These are phyloP conservation scores for Spathaspora hagerdaliae DNA, from an alignment of 805 yeast species.

Conservation along the genomic window DNA sequence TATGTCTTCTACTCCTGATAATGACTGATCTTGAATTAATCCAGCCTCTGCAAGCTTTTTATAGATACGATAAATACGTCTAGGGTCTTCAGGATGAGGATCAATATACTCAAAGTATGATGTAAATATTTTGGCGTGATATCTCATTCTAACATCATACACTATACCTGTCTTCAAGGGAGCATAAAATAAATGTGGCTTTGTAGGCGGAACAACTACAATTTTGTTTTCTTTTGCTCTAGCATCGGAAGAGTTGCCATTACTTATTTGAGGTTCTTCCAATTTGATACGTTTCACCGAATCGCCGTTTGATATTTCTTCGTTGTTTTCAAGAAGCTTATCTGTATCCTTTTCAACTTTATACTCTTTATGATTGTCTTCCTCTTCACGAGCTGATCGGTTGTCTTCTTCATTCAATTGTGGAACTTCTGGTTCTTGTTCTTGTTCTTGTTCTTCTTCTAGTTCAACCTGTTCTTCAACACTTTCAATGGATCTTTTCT, in stretches of 20 bases:
- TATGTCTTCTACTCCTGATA: slow-evolving; percentile 68
- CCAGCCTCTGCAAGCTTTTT: slow-evolving; percentile 94
- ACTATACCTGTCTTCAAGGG: slow-evolving; percentile 89
- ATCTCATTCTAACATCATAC: slow-evolving; percentile 95
- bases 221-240: slow-evolving; percentile 7
- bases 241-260: neutral
- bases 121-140: slow-evolving; percentile 91
- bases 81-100: slow-evolving; percentile 98
- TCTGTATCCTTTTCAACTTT: neutral
- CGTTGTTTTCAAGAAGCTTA: no score
- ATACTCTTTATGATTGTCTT: neutral
- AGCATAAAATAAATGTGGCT: slow-evolving; percentile 66
- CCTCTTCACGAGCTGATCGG: neutral
- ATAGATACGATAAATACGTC: slow-evolving; percentile 90
- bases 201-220: slow-evolving; percentile 51
- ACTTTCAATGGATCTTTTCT: neutral
- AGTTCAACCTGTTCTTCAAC: neutral
- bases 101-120: slow-evolving; percentile 91
- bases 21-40: slow-evolving; percentile 70
- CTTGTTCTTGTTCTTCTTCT: neutral
- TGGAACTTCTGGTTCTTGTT: neutral
- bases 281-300: slow-evolving; percentile 4
- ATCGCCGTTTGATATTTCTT: neutral
- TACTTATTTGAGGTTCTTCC: slow-evolving; percentile 4
- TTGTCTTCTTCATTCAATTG: neutral